Base-by-base conservation (phyloP, 2,329 filamentous ascomycete genomes). In the Alternaria longipes region DNA sequence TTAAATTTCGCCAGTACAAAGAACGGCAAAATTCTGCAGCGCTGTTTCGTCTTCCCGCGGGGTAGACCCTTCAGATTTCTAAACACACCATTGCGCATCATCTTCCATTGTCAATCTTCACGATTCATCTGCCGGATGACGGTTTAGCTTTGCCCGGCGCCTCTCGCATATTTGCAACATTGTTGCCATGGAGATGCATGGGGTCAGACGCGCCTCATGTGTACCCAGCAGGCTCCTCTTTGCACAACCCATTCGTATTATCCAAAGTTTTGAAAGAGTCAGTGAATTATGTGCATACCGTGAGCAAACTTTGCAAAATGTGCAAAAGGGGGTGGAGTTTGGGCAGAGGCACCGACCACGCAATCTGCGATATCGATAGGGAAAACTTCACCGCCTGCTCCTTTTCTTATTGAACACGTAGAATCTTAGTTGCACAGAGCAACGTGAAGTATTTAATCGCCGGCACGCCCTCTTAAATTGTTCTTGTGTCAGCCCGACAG, bases 101-200 rank as follows among this genome's bases (percentile, higher is more conserved):
- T 54, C 40, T 30, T 54, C 20, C 20, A 20, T 38, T 32, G 51
- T 41, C 51, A 54, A 44, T 44, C 38, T 44, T 54, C 14, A 38
- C 46, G 46, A 50, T 38, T 50, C 46, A 50, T 50, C 32, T 20
- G 32, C 46, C 46, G 32, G 20, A 50, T 26, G 20, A 50, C 20
- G 20, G 32, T 50, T 32, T 50, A 14, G 30, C 36, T 38, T 50
- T 36, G 46, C 46, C 46, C 46, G 46, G 46, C 32, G 46, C 20
- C 46, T 50, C 34, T 50, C 46, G 46, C 46, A 26, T 42, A 42
- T 50, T 50, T 24, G 46, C 46, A 50, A 50, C 30, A 38, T 34
- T 45, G 57, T 59, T 59, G 57, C 57, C 57, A 59, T 59, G 57
- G 57, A 22, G 52, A 59, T 59, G 57, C 57, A 59, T 54, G 54